Base-by-base conservation (phyloP, 2,329 filamentous ascomycete genomes). In the Orbilia blumenaviensis region DNA sequence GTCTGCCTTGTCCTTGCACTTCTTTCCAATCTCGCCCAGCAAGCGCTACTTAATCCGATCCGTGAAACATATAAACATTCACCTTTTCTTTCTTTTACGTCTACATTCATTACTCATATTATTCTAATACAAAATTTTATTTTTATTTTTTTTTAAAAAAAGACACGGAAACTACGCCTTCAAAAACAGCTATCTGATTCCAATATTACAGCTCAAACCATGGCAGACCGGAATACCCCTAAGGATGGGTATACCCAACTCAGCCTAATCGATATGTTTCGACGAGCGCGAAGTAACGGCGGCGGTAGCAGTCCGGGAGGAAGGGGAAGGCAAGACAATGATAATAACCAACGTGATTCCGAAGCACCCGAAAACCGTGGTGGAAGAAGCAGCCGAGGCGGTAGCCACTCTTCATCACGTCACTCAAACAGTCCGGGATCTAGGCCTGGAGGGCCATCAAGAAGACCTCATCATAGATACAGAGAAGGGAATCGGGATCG, bases 241-340 rank as follows among this genome's bases (percentile, higher is more conserved):
- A 34, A 67, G 66, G 73, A 41, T 72, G 67, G 48, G 42, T 72
- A 73, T 38, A 71, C 69, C 29, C 77, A 78, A 48, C 73, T 74
- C 54, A 72, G 60, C 36, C 66, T 77, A 9, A 64, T 69, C 18
- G 64, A 76, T 67, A 74, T 74, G 76, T 78, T 71, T 61, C 62
- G 66, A 42, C 60, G 61, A 46, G 76, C 78, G 56, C 66, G 73
- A 12, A n/a, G n/a, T n/a, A n/a, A n/a, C n/a, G 66, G 74, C 21
- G n/a, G 69, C 27, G 64, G 81, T 78, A 82, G 78, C 78, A 79
- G 73, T 78, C 80, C 61, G 78, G 21, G 72, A 36, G 67, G 81
- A 75, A 82, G 78, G 78, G 79, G 66, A 78, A 79, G 54, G 78
- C 48, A 42, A 16, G 29, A 25, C 6, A 29, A 16, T 46, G 42